phyloP scores from a whole-genome alignment of 257 asterid species.

The Solanum pinnatisectum region DNA sequence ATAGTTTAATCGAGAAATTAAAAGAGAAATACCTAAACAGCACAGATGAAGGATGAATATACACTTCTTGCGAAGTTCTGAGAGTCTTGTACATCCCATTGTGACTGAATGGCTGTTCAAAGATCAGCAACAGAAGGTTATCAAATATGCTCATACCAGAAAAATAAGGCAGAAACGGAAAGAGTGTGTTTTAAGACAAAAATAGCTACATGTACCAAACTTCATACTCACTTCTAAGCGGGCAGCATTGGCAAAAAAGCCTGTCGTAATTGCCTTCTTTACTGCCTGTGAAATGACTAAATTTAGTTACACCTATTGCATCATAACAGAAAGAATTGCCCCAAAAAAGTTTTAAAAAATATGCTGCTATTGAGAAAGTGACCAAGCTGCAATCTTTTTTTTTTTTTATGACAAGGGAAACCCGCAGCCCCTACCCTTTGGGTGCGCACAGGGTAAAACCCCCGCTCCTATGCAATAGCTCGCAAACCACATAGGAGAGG shows the following conservation, averaged over 20 bases:
- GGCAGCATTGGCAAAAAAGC: conserved; percentile 90
- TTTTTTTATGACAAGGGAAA: too few relatives aligned
- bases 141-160: background rate
- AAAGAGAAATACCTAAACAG: conserved; percentile 57
- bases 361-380: background rate
- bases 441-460: too few relatives aligned
- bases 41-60: conserved; percentile 91
- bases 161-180: background rate
- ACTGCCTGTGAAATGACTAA: conserved; percentile 49
- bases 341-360: fast-evolving
- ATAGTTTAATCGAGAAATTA: background rate
- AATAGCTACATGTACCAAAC: background rate
- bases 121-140: conserved; percentile 1
- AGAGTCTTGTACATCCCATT: conserved; percentile 83
- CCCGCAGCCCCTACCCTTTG: too few relatives aligned
- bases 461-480: too few relatives aligned
- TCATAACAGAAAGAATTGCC: background rate
- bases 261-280: conserved; percentile 82
- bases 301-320: background rate
- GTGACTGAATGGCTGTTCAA: conserved; percentile 67
- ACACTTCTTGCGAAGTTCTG: conserved; percentile 87
- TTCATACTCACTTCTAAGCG: conserved; percentile 66
- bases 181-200: background rate
- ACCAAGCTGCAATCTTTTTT: background rate
- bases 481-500: too few relatives aligned